These are phyloP conservation scores for Penicillium pancosmium DNA, from an alignment of 495 filamentous ascomycete species.

Conservation along the genomic window DNA sequence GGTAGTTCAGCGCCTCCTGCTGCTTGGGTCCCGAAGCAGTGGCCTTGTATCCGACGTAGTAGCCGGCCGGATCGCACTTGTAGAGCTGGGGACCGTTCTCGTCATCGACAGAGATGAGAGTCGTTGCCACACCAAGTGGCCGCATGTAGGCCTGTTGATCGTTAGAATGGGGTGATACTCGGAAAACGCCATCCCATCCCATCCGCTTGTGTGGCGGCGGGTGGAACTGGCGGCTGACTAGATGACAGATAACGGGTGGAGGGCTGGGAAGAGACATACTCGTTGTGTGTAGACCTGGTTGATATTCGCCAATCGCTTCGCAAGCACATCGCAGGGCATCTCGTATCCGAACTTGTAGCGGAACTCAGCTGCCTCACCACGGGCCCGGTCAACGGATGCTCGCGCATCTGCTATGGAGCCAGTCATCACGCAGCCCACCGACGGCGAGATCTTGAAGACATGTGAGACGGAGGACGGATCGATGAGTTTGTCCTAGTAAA, in stretches of 20 bases:
- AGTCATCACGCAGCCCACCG: slow-evolving; percentile 97
- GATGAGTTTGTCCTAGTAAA: slow-evolving; percentile 92
- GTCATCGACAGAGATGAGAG: slow-evolving; percentile 88
- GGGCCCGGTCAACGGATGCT: slow-evolving; percentile 86
- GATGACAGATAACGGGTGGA: slow-evolving; percentile 4
- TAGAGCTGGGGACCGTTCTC: slow-evolving; percentile 95
- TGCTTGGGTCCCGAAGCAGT: slow-evolving; percentile 96
- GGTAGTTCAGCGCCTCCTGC: slow-evolving; percentile 94
- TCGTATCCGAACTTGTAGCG: slow-evolving; percentile 98
- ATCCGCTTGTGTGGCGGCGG: neutral
- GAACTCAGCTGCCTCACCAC: slow-evolving; percentile 96
- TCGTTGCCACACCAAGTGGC: slow-evolving; percentile 91
- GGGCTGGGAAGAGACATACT: slow-evolving; percentile 54
- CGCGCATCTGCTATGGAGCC: slow-evolving; percentile 97
- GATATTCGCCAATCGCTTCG: slow-evolving; percentile 97
- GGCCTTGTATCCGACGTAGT: slow-evolving; percentile 97
- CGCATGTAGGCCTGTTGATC: slow-evolving; percentile 88
- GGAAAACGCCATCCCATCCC: neutral
- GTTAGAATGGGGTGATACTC: slow-evolving; percentile 4
- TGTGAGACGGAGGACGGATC: slow-evolving; percentile 96
- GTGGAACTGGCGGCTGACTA: neutral
- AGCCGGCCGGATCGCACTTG: slow-evolving; percentile 97
- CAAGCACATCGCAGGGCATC: slow-evolving; percentile 96
- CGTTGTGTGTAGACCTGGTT: slow-evolving; percentile 98
- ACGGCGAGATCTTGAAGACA: slow-evolving; percentile 94